Evolutionary conservation across 768 basidiomycete species (phyloP).

Genomic region (Rhizopogon vulgaris): DNA sequence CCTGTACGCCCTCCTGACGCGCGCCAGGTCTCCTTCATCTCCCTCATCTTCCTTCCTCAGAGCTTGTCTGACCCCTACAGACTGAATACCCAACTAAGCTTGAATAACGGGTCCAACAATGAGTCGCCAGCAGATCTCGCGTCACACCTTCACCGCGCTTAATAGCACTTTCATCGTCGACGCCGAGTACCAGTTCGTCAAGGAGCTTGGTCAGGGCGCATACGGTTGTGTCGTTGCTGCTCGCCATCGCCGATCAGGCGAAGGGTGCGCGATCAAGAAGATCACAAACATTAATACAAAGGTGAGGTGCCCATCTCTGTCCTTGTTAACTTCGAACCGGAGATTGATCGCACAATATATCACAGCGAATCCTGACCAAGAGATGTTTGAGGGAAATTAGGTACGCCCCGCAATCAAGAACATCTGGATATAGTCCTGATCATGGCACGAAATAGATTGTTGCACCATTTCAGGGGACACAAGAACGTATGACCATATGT

Average conservation of each 20-base stretch:
- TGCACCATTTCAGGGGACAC: slow-evolving; percentile 98
- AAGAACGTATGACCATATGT: slow-evolving; percentile 70
- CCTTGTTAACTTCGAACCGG: neutral
- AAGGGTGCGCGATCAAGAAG: slow-evolving; percentile 94
- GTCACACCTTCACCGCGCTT: slow-evolving; percentile 76
- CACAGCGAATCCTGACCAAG: slow-evolving; percentile 90
- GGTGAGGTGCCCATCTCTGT: slow-evolving; percentile 32
- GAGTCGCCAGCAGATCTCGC: slow-evolving; percentile 36
- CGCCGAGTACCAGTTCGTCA: slow-evolving; percentile 87
- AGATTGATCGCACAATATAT: slow-evolving; percentile 7
- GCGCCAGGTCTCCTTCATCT: neutral
- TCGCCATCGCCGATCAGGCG: slow-evolving; percentile 73
- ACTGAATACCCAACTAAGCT: neutral
- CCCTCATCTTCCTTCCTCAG: neutral
- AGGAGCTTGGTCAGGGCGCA: slow-evolving; percentile 94
- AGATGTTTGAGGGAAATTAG: slow-evolving; percentile 93
- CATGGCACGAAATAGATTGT: slow-evolving; percentile 44
- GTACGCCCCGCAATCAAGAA: slow-evolving; percentile 33
- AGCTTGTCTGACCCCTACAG: neutral
- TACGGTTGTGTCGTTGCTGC: slow-evolving; percentile 91
- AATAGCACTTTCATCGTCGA: slow-evolving; percentile 88
- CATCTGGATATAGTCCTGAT: slow-evolving; percentile 5
- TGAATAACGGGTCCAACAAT: neutral
- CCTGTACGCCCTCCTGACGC: neutral
- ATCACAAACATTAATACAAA: slow-evolving; percentile 92